Conservation (phyloP, 106 monocot genomes). For the Posidonia australis region DNA sequence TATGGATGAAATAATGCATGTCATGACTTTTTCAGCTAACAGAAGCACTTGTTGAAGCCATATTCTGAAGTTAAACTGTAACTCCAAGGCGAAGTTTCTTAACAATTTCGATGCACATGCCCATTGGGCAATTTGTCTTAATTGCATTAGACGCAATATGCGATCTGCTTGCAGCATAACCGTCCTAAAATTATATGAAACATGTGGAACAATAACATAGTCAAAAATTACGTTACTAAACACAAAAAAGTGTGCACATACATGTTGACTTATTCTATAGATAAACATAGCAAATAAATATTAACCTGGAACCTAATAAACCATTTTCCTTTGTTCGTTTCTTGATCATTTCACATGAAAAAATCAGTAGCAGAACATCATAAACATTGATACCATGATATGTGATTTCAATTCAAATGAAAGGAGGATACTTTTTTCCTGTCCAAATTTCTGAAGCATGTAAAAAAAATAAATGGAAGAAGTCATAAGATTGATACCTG, state of each 20-base stretch:
- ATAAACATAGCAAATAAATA: background rate
- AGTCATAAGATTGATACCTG: slow-evolving; percentile 29
- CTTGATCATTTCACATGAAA: background rate
- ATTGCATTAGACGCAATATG: slow-evolving; percentile 65
- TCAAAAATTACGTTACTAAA: background rate
- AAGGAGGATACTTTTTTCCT: no score
- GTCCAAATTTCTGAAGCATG: no score
- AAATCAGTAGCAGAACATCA: background rate
- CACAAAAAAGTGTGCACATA: background rate
- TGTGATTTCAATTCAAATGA: no score
- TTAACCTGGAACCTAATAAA: background rate
- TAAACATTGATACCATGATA: no score
- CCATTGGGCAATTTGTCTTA: slow-evolving; percentile 80
- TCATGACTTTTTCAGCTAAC: no score
- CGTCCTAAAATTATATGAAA: slow-evolving; percentile 36
- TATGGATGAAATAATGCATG: no score
- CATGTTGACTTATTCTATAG: background rate
- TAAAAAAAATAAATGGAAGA: background rate
- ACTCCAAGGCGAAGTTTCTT: slow-evolving; percentile 14
- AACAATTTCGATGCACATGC: slow-evolving; percentile 41
- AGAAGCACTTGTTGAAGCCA: no score
- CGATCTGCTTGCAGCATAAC: slow-evolving; percentile 65
- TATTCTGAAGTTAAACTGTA: background rate
- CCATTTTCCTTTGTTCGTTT: background rate
- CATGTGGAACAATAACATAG: background rate